A percentile compares a stretch with the other conserved stretches of the same genome.
phyloP scores from a whole-genome alignment of 2,329 filamentous ascomycete species.

The Alternaria sp. region DNA sequence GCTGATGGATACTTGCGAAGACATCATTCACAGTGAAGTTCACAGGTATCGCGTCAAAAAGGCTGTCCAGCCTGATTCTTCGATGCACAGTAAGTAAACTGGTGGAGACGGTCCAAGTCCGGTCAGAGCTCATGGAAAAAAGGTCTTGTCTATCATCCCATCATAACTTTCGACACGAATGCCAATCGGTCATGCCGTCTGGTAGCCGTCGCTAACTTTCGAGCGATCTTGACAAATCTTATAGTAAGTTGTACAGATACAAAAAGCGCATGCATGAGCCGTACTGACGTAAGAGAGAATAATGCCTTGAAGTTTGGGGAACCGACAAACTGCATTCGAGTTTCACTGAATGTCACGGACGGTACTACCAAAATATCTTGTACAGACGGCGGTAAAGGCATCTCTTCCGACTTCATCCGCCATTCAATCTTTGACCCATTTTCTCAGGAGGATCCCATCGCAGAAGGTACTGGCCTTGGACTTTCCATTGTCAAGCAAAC shows the following conservation, averaged over 20 bases:
- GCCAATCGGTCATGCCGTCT: neutral
- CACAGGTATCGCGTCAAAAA: constrained; percentile 5
- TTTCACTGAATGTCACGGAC: neutral
- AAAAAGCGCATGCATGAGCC: too few relatives aligned
- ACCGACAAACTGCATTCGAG: constrained; percentile 1
- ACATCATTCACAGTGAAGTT: constrained; percentile 1
- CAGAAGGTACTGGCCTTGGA: constrained; percentile 10
- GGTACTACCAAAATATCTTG: neutral
- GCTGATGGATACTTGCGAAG: neutral
- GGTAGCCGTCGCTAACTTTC: constrained; percentile 7
- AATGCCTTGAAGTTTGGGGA: constrained; percentile 10
- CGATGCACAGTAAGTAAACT: neutral
- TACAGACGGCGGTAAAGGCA: constrained; percentile 5
- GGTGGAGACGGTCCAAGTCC: neutral
- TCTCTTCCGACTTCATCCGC: constrained; percentile 4
- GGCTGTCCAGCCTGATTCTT: neutral
- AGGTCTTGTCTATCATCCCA: neutral
- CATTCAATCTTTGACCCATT: constrained; percentile 10
- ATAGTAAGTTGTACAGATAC: neutral
- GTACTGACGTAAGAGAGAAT: neutral
- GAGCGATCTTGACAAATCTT: constrained; percentile 5
- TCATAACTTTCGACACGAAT: constrained; percentile 8
- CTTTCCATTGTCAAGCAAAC: constrained; percentile 13
- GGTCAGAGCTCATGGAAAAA: neutral
- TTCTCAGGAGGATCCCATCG: constrained; percentile 7